Evolutionary conservation across 176 grass and related monocot species (phyloP), one percentile per base, ranked within the genome.

Genomic region (Puya raimondii): DNA sequence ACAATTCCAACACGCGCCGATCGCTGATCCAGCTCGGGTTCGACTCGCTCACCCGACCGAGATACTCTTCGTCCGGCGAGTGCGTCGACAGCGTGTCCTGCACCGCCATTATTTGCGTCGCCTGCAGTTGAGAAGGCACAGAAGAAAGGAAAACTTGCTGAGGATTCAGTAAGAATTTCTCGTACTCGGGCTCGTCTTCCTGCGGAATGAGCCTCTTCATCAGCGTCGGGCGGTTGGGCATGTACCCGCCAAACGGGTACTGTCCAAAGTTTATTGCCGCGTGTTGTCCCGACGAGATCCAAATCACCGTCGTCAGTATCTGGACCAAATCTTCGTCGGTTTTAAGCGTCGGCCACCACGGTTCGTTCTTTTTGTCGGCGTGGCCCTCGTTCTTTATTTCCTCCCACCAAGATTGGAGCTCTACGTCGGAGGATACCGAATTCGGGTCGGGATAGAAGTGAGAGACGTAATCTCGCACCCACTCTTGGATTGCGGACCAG

Each of bases 221-320:
- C 14, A 87, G 69, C 1, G 91, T 87, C 0, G 91, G 87, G 0
- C 81, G 76, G 64, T 96, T 96, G 0, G 91, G 91, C 78, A 96
- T 74, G 70, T 90, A 96, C 0, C 91, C 91, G 12, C 63, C 81
- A 47, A 49, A 90, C 0, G 74, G 87, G 9, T 96, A 96, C 50
- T 90, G 87, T 11, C 87, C 84, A n/a, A 96, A 90, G 54, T 90
- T 96, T 22, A 96, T 79, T 0, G 91, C 84, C 0, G 87, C 91
- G 12, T 96, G 91, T 53, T 96, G 87, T 0, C 70, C 84, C 10
- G 91, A 90, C 1, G 76, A 49, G 54, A 86, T 68, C 91, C 91
- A 96, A 2, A 96, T 85, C 49, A 96, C 90, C 42, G 49, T 83
- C 10, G 67, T 71, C 23, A 90, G 79, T 25, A 85, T 71, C 33